Base-by-base conservation (phyloP, 257 asterid species). In the Asclepias syriaca region DNA sequence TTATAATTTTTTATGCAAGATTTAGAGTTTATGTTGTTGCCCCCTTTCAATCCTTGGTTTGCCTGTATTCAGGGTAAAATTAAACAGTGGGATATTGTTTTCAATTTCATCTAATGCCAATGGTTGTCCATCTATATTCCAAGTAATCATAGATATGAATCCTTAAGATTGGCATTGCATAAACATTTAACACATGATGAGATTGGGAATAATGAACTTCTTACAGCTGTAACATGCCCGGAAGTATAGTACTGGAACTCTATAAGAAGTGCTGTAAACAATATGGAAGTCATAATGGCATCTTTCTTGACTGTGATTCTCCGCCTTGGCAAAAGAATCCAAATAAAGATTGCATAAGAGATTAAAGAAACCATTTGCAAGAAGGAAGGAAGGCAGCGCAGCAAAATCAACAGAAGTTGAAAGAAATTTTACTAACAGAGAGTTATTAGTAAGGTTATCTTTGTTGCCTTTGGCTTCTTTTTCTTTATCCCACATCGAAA, bases 231-330 rank as follows among this genome's bases (percentile, higher is more conserved):
- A 48, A 81, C 84, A 88, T 82, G 94, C 96, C 68, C 90, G 96
- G 68, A 91, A 89, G 75, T 89, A 89, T 11, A 93, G 90, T 77
- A 91, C 91, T 5, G 98, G 97, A 74, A 91, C 98, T 85, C 85
- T 83, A 78, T 87, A 93, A 8, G 96, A 87, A 72, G 87, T 78
- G 79, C 84, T 90, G 77, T 89, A 91, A 63, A 87, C 82, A 3
- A 78, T 81, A 72, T 93, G 96, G 83, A 93, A 87, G 79, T 93
- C 96, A 46, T 85, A 93, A 77, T 68, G 78, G 78, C 84, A 90
- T 74, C 72, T 84, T 79, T 70, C 84, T 21, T 48, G 66, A 21
- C 68, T 84, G 69, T 76, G 71, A 56, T 71, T 68, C 29, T 76
- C 83, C 70, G 77, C 90, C 98, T 93, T 75, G n/a, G 34, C 54